Evolutionary conservation across 345 rosid genomes (phyloP), one percentile per base, ranked within the genome.

Genomic region (Populus pruinosa): DNA sequence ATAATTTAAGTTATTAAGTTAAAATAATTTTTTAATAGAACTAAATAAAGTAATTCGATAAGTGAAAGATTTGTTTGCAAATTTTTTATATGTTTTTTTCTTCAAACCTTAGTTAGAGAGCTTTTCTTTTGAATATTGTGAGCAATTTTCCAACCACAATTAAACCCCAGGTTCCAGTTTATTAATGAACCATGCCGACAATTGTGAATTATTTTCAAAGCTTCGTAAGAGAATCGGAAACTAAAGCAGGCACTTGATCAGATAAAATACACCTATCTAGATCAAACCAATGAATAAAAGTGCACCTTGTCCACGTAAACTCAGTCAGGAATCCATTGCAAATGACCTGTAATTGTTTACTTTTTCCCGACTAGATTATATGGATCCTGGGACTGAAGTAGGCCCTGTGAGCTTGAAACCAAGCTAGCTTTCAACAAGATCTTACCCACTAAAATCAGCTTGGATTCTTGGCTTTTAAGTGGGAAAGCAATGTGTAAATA

Each of bases 351-450:
- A 20, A 18, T 20, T 18, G n/a, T 5, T 5, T 5, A 5, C n/a
- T 18, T 53, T 2, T 6, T 18, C 18, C n/a, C 3, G 6, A 14
- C 23, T 53, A 17, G 6, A 18, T 53, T 53, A 20, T 20, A 18
- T 53, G 23, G 23, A 18, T 53, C 1, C 3, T 18, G 59, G 8
- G n/a, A 23, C 16, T 36, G 17, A 6, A 27, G 16, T 3, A 12
- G n/a, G 25, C n/a, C 11, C 66, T n/a, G 36, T 23, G 56, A 68
- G 35, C 71, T 43, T 35, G 69, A 62, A 47, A 16, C 67, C 77
- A 36, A 67, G 75, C 76, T 11, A 43, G 47, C 80, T 72, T 72
- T 76, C 16, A 47, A 76, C 76, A 59, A 53, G 43, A 81, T 84
- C 81, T 70, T 53, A 74, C 79, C 79, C 44, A 27, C 41, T 35